These are phyloP conservation scores for Mycena galopus DNA, from an alignment of 768 basidiomycete genomes.

Conservation along the genomic window DNA sequence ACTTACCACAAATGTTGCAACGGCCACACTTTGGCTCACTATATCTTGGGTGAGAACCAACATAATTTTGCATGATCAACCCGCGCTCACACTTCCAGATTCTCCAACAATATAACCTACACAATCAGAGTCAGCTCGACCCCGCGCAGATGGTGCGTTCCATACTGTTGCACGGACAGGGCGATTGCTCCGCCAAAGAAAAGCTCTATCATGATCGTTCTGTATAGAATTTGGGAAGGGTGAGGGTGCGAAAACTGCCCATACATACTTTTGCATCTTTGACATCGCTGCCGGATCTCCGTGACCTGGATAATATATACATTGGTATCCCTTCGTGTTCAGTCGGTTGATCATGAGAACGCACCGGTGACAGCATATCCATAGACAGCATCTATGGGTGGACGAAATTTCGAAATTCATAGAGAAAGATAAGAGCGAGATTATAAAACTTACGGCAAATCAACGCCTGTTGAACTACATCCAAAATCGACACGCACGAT, in stretches of 20 bases:
- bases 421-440: background rate
- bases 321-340: background rate
- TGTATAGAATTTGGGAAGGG: background rate
- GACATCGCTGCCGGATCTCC: background rate
- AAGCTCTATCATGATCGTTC: background rate
- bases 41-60: background rate
- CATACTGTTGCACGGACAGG: background rate
- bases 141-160: too few species aligned
- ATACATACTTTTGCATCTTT: background rate
- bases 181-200: background rate
- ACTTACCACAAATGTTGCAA: background rate
- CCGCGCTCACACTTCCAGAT: background rate
- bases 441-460: background rate
- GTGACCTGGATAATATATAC: background rate
- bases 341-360: background rate
- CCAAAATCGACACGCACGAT: background rate
- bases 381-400: background rate
- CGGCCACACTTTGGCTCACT: background rate
- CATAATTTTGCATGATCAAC: background rate
- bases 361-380: background rate
- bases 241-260: background rate
- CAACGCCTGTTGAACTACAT: background rate
- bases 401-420: background rate
- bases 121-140: too few species aligned
- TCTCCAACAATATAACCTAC: background rate